phyloP scores from a whole-genome alignment of 2,329 filamentous ascomycete genomes.

The Ceratocystis diversiconidia region DNA sequence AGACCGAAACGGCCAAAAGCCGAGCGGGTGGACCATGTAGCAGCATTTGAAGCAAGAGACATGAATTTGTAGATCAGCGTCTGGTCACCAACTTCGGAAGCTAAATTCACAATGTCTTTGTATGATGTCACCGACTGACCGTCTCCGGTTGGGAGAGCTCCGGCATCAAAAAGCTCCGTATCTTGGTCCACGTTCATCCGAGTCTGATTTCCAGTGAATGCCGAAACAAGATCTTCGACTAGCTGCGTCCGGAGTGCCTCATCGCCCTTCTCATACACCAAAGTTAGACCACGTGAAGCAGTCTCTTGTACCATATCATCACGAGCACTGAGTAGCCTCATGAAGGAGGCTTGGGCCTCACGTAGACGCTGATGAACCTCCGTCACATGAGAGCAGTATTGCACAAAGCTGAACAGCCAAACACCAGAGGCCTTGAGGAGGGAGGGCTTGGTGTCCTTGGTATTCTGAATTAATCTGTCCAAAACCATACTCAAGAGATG shows the following conservation, averaged over 20 bases:
- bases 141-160: constrained; percentile 77
- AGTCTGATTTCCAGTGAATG: constrained; percentile 67
- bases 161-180: constrained; percentile 85
- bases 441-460: constrained; percentile 73
- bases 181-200: constrained; percentile 75
- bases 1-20: constrained; percentile 91
- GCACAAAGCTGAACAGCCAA: constrained; percentile 83
- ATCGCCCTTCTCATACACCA: constrained; percentile 90
- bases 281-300: constrained; percentile 73
- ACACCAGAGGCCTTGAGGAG: constrained; percentile 85
- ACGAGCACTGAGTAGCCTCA: constrained; percentile 69
- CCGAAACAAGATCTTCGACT: constrained; percentile 73
- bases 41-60: constrained; percentile 89
- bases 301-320: constrained; percentile 95
- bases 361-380: constrained; percentile 61
- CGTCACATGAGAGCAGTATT: constrained; percentile 69
- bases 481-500: constrained; percentile 41
- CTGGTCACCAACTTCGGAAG: constrained; percentile 92
- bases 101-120: constrained; percentile 91
- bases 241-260: constrained; percentile 65
- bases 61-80: constrained; percentile 97
- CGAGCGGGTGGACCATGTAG: constrained; percentile 92
- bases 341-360: constrained; percentile 75
- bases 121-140: constrained; percentile 86
- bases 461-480: constrained; percentile 61